Evolutionary conservation across 108 stramenopile species (phyloP).

Genomic region (Conticribra weissflogii): DNA sequence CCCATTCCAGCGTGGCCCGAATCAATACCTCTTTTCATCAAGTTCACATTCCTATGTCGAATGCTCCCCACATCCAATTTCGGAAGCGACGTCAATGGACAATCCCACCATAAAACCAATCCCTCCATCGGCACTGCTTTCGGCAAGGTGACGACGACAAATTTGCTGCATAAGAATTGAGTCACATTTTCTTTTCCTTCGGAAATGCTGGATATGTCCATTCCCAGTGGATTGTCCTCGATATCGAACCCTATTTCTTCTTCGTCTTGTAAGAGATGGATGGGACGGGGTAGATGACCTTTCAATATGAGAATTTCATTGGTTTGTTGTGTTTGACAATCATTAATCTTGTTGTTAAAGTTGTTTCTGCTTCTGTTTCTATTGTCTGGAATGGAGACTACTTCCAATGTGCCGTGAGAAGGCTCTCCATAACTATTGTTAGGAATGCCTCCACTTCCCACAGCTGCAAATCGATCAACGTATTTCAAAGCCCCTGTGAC

Average conservation of each 20-base stretch:
- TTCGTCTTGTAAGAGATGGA: slow-evolving; percentile 40
- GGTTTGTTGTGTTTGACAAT: no score
- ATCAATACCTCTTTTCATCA: slow-evolving; percentile 1
- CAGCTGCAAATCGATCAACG: slow-evolving; percentile 41
- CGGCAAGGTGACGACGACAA: slow-evolving; percentile 28
- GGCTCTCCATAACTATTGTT: not conserved
- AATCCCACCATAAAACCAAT: slow-evolving; percentile 47
- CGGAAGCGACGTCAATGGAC: slow-evolving; percentile 27
- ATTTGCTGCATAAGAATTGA: slow-evolving; percentile 28
- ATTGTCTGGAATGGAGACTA: slow-evolving; percentile 7
- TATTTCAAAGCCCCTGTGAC: slow-evolving; percentile 41
- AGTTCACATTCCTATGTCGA: slow-evolving; percentile 6
- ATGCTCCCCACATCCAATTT: slow-evolving; percentile 32
- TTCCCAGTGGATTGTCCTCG: slow-evolving; percentile 13
- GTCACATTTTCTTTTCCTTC: not conserved
- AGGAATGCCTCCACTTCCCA: slow-evolving; percentile 40
- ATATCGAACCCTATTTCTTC: slow-evolving; percentile 48
- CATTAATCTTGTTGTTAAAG: not conserved
- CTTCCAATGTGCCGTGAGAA: slow-evolving; percentile 26
- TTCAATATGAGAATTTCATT: slow-evolving; percentile 26
- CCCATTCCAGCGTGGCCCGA: slow-evolving; percentile 15
- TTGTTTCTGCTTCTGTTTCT: not conserved
- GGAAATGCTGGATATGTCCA: not conserved
- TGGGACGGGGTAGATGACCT: slow-evolving; percentile 39
- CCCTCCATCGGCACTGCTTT: slow-evolving; percentile 55